phyloP scores from a whole-genome alignment of 2,329 filamentous ascomycete species.

The Fusarium sp. region DNA sequence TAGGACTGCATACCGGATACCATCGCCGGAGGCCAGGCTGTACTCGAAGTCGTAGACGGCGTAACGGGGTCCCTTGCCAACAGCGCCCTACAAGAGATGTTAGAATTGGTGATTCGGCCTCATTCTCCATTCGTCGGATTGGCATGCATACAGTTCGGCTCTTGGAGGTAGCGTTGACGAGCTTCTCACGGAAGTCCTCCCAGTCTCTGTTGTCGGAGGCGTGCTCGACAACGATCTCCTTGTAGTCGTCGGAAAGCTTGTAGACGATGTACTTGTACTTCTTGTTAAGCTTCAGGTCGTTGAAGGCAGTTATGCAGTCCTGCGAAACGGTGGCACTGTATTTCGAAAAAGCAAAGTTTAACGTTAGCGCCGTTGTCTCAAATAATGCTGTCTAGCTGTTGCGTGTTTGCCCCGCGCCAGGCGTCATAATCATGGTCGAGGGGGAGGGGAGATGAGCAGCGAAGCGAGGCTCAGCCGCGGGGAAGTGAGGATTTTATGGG shows the following conservation, averaged over 20 bases:
- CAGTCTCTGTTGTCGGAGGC: constrained; percentile 73
- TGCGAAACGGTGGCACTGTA: constrained; percentile 75
- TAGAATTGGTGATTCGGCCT: constrained; percentile 4
- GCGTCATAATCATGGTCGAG: constrained; percentile 32
- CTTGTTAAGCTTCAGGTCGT: constrained; percentile 85
- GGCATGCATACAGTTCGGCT: constrained; percentile 66
- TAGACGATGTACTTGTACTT: constrained; percentile 88
- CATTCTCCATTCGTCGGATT: neutral
- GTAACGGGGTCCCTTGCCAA: constrained; percentile 79
- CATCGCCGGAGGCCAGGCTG: constrained; percentile 75
- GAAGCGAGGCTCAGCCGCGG: constrained; percentile 14
- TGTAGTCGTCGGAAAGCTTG: constrained; percentile 86
- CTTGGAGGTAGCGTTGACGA: constrained; percentile 78
- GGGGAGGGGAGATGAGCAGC: constrained; percentile 18
- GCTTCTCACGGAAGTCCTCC: constrained; percentile 79
- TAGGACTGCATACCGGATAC: constrained; percentile 65
- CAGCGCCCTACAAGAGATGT: constrained; percentile 57
- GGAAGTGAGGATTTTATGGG: constrained; percentile 15
- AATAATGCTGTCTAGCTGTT: constrained; percentile 12
- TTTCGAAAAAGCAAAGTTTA: constrained; percentile 6
- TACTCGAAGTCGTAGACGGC: constrained; percentile 89
- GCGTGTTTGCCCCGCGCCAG: constrained; percentile 38
- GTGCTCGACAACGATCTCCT: constrained; percentile 83
- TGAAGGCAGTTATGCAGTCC: constrained; percentile 78
- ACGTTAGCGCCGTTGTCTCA: constrained; percentile 41